Percentiles rank a stretch among this genome's conserved stretches.
Conservation (phyloP, 129 eudicot genomes). For the Flaveria trinervia region DNA sequence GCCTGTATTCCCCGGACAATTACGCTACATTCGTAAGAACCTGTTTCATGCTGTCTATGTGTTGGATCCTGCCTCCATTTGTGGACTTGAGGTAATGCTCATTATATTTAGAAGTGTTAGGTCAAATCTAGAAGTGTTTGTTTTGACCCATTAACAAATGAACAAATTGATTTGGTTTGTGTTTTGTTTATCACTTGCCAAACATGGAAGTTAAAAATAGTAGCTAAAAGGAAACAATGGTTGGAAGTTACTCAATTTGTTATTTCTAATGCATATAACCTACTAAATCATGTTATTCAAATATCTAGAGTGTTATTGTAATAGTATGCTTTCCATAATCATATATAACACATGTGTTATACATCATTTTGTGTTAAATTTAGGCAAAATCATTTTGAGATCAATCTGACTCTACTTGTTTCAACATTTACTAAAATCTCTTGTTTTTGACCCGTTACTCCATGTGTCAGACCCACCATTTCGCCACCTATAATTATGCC, state of each 20-base stretch:
- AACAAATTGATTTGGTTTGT: background rate
- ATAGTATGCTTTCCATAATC: background rate
- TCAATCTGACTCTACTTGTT: background rate
- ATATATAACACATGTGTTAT: background rate
- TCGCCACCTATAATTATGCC: background rate
- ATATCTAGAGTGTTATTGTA: background rate
- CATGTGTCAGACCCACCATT: background rate
- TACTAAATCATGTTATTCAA: background rate
- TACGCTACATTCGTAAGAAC: slow-evolving; percentile 93
- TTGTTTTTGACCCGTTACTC: background rate
- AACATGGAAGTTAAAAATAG: background rate
- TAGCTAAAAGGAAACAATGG: background rate
- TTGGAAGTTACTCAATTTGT: background rate
- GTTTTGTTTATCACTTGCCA: background rate
- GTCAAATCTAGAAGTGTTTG: background rate
- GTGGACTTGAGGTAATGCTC: slow-evolving; percentile 89
- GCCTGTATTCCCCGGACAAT: slow-evolving; percentile 98
- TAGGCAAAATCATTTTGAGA: background rate
- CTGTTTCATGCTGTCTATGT: slow-evolving; percentile 84
- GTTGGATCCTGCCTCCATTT: slow-evolving; percentile 83
- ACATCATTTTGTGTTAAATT: background rate
- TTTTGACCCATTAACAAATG: background rate
- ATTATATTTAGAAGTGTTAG: background rate
- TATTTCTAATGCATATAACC: background rate
- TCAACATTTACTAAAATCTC: background rate